Evolutionary conservation across 1,139 yeast species (phyloP).

Genomic region (Blastobotrys buckinghamii): DNA sequence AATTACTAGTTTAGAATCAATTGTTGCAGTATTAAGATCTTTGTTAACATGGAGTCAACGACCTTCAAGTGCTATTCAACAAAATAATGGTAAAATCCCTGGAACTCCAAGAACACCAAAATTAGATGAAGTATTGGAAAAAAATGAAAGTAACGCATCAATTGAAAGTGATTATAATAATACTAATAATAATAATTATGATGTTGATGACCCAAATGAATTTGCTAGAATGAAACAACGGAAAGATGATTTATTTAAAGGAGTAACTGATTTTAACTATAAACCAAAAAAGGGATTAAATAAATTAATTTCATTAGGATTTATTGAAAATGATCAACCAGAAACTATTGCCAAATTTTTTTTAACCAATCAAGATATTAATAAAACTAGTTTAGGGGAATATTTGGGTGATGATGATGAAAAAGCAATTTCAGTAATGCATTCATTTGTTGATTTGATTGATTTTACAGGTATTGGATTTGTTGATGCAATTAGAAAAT

Average conservation of each 20-base stretch:
- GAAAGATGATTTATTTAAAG: constrained; percentile 75
- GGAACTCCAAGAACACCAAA: constrained; percentile 2
- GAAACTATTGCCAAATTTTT: constrained; percentile 67
- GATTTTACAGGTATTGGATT: constrained; percentile 65
- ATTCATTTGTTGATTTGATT: constrained; percentile 85
- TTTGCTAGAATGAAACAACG: constrained; percentile 81
- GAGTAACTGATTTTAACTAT: constrained; percentile 71
- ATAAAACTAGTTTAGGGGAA: constrained; percentile 83
- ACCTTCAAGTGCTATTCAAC: constrained; percentile 12
- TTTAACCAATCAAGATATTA: constrained; percentile 71
- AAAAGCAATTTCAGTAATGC: constrained; percentile 76
- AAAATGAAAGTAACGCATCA: background rate
- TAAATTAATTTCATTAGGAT: constrained; percentile 53
- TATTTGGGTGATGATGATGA: constrained; percentile 88
- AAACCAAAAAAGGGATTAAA: constrained; percentile 79
- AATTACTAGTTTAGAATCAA: constrained; percentile 70
- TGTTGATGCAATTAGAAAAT: constrained; percentile 79
- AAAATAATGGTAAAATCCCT: too few relatives aligned
- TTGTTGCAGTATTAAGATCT: constrained; percentile 78
- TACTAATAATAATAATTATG: background rate
- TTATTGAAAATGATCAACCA: constrained; percentile 59
- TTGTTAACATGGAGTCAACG: constrained; percentile 85
- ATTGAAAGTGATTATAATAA: background rate
- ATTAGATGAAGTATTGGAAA: background rate
- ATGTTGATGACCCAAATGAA: constrained; percentile 60